Evolutionary conservation across 1,284 basidiomycete genomes (phyloP).

Genomic region (Cutaneotrichosporon dermatis): DNA sequence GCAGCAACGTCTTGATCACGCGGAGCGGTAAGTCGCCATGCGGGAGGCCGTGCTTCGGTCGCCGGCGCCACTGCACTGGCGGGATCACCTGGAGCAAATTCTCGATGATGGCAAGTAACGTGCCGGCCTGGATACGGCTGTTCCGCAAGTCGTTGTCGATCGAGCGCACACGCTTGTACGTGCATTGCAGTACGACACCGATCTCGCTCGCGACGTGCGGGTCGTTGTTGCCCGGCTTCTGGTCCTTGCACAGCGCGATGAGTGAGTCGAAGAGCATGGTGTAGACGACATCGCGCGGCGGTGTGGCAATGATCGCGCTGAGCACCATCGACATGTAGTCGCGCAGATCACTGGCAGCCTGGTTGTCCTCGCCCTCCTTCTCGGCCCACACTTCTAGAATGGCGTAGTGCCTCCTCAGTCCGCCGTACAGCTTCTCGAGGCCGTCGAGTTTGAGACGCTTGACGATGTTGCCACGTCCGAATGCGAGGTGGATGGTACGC

Average conservation of each 20-base stretch:
- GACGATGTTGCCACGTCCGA: slow-evolving; percentile 10
- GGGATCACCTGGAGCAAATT: slow-evolving; percentile 88
- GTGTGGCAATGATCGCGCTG: slow-evolving; percentile 84
- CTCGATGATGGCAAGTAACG: slow-evolving; percentile 89
- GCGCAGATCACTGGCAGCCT: slow-evolving; percentile 77
- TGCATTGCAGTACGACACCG: slow-evolving; percentile 93
- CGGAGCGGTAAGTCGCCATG: slow-evolving; percentile 95
- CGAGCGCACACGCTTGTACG: slow-evolving; percentile 95
- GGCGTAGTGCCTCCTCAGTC: slow-evolving; percentile 13
- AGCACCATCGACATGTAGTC: slow-evolving; percentile 99
- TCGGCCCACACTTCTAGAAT: slow-evolving; percentile 16
- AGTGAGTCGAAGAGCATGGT: slow-evolving; percentile 75
- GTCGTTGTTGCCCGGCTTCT: slow-evolving; percentile 55
- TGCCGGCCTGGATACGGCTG: slow-evolving; percentile 73
- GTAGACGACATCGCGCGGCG: slow-evolving; percentile 86
- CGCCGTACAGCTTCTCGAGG: slow-evolving; percentile 12
- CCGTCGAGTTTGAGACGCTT: slow-evolving; percentile 14
- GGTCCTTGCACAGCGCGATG: slow-evolving; percentile 80
- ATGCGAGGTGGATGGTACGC: slow-evolving; percentile 57
- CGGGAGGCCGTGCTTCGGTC: slow-evolving; percentile 83
- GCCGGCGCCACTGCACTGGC: slow-evolving; percentile 90
- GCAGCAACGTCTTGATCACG: slow-evolving; percentile 95
- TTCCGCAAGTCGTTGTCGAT: slow-evolving; percentile 86
- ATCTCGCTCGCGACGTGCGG: slow-evolving; percentile 84
- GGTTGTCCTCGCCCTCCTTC: slow-evolving; percentile 10